Conservation (phyloP, 2,329 filamentous ascomycete genomes). For the Hawksworthiomyces lignivorus region DNA sequence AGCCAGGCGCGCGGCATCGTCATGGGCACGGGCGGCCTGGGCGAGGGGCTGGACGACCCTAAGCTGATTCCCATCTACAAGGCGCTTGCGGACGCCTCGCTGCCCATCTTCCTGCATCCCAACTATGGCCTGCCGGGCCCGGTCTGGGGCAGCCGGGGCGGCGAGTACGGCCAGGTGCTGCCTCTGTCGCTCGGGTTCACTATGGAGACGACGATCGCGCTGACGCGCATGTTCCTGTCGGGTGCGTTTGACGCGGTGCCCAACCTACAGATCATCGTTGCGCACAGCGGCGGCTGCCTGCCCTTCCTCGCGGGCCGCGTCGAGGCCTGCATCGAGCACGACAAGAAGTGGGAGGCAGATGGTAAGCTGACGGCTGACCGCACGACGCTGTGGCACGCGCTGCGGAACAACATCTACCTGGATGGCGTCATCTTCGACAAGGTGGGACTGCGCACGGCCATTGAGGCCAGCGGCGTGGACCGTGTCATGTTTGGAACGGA, state of each 20-base stretch:
- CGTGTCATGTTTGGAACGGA: constrained; percentile 72
- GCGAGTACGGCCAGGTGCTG: constrained; percentile 73
- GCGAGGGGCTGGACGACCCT: constrained; percentile 67
- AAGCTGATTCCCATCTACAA: constrained; percentile 60
- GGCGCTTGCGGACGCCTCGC: constrained; percentile 53
- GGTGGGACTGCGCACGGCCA: constrained; percentile 59
- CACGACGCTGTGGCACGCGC: constrained; percentile 41
- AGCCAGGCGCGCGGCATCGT: constrained; percentile 69
- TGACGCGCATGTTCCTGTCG: constrained; percentile 71
- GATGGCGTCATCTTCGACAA: constrained; percentile 75
- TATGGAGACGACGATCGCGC: constrained; percentile 79
- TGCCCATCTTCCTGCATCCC: constrained; percentile 73
- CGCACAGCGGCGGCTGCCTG: constrained; percentile 75
- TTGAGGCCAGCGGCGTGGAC: constrained; percentile 56
- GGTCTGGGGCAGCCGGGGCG: constrained; percentile 62
- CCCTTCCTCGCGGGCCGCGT: constrained; percentile 78
- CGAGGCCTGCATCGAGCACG: constrained; percentile 74
- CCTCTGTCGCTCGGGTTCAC: constrained; percentile 76
- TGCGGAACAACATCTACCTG: constrained; percentile 68
- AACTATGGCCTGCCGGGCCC: constrained; percentile 75
- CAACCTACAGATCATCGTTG: constrained; percentile 62
- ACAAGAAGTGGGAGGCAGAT: constrained; percentile 60
- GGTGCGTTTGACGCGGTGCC: constrained; percentile 70
- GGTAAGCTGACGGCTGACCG: constrained; percentile 44
- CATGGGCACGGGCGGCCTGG: constrained; percentile 71